Conservation (phyloP, 306 rosid species). For the Ziziphus jujuba region DNA sequence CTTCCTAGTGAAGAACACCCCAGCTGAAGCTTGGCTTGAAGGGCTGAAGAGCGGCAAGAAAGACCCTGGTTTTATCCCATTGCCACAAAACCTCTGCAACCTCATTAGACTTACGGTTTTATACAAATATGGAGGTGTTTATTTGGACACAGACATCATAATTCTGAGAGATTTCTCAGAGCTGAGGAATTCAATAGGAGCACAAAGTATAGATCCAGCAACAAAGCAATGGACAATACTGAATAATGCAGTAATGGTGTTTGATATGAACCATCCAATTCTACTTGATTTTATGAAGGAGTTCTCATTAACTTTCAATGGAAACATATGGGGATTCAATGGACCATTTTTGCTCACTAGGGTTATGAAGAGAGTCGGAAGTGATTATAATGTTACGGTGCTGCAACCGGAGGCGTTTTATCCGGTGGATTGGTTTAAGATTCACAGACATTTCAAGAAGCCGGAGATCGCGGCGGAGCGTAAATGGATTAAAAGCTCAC, state of each 20-base stretch:
- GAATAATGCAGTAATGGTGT: background rate
- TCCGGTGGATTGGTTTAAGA: background rate
- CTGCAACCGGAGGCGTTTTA: background rate
- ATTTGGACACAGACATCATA: no score
- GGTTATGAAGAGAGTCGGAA: background rate
- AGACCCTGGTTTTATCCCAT: constrained; percentile 2
- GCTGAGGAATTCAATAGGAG: background rate
- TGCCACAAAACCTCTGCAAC: background rate
- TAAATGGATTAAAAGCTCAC: background rate
- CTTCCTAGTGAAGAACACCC: constrained; percentile 2
- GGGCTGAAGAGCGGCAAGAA: background rate
- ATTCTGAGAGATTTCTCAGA: background rate
- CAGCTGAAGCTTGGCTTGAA: constrained; percentile 9
- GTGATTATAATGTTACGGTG: background rate
- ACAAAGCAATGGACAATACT: background rate
- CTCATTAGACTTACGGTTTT: background rate
- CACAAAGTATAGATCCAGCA: background rate
- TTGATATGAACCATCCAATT: background rate
- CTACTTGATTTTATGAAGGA: background rate
- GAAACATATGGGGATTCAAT: background rate
- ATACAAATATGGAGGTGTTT: no score
- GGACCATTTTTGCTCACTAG: background rate
- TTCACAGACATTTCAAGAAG: background rate
- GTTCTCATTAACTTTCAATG: background rate
- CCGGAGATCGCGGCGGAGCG: background rate